phyloP scores from a whole-genome alignment of 2,329 filamentous ascomycete species.

The Reticulascus tulasneorum region DNA sequence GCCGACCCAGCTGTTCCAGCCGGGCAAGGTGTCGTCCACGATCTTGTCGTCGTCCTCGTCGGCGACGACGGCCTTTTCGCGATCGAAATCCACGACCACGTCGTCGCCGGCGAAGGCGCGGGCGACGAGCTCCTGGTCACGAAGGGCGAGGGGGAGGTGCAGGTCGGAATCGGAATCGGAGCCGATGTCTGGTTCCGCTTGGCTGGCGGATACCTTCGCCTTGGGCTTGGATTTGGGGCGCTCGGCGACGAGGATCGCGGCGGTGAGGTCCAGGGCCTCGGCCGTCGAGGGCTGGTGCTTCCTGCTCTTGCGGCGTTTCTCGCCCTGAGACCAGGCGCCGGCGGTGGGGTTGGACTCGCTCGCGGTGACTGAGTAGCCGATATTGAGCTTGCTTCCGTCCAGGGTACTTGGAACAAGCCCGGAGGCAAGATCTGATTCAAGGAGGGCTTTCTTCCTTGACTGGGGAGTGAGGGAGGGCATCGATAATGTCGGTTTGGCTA shows the following conservation, averaged over 20 bases:
- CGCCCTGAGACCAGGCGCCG: constrained; percentile 39
- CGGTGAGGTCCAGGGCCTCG: constrained; percentile 35
- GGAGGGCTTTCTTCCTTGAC: constrained; percentile 24
- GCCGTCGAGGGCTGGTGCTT: constrained; percentile 23
- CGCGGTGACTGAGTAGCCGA: constrained; percentile 17
- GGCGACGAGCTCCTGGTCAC: constrained; percentile 66
- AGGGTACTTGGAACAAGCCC: no score
- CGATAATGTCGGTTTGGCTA: constrained; percentile 26
- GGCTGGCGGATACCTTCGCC: constrained; percentile 16
- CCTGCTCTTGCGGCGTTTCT: constrained; percentile 35
- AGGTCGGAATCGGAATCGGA: constrained; percentile 37
- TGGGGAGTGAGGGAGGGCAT: constrained; percentile 22
- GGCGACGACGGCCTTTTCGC: constrained; percentile 70
- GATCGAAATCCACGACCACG: constrained; percentile 73
- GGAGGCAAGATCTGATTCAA: no score
- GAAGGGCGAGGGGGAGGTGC: constrained; percentile 54
- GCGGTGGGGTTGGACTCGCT: constrained; percentile 22
- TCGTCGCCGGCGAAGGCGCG: constrained; percentile 86
- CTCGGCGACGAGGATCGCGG: constrained; percentile 21
- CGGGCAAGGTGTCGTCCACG: constrained; percentile 79
- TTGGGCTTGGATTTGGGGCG: constrained; percentile 24
- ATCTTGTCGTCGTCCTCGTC: constrained; percentile 79
- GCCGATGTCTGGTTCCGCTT: constrained; percentile 25
- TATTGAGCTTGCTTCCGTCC: constrained; percentile 16
- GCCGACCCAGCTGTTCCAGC: constrained; percentile 92